A percentile compares a stretch with the other conserved stretches of the same genome.
These are phyloP conservation scores for Begonia peltatifolia DNA, from an alignment of 306 rosid genomes.

Conservation along the genomic window DNA sequence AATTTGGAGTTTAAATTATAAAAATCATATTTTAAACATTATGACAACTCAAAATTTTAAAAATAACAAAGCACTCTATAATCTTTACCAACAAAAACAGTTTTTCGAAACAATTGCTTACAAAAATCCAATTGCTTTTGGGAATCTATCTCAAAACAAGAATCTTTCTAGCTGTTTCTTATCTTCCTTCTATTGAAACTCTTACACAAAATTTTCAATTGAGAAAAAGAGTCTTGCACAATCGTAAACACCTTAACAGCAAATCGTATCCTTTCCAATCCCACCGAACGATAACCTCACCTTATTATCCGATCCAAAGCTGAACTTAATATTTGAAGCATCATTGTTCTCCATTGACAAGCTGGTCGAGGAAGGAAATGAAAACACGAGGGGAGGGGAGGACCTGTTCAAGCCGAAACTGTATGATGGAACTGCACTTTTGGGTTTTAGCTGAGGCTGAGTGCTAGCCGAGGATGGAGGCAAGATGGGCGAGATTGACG, in stretches of 20 bases:
- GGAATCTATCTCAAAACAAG: too few species aligned
- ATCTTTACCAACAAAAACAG: too few species aligned
- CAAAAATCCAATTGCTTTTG: too few species aligned
- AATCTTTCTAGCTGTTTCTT: too few species aligned
- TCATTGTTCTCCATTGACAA: constrained; percentile 14
- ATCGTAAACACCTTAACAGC: constrained; percentile 27
- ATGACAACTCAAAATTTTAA: too few species aligned
- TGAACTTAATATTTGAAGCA: constrained; percentile 36
- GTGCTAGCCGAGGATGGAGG: constrained; percentile 32
- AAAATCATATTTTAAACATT: too few species aligned
- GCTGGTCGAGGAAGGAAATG: constrained; percentile 66
- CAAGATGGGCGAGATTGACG: constrained; percentile 13
- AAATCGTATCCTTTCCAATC: constrained; percentile 34
- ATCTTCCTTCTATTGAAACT: too few species aligned
- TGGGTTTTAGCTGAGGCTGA: constrained; percentile 26
- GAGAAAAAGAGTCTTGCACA: too few species aligned
- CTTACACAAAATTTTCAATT: too few species aligned
- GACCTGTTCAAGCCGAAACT: constrained; percentile 47
- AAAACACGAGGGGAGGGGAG: constrained; percentile 28
- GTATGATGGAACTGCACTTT: constrained; percentile 25
- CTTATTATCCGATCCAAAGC: constrained; percentile 50
- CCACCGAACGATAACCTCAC: constrained; percentile 37
- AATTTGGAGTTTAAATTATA: too few species aligned
- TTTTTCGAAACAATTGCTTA: too few species aligned
- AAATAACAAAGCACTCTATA: too few species aligned